Percentiles rank a stretch among this genome's conserved stretches.
Conservation (phyloP, 2,329 filamentous ascomycete genomes). For the Penicillium sp. region DNA sequence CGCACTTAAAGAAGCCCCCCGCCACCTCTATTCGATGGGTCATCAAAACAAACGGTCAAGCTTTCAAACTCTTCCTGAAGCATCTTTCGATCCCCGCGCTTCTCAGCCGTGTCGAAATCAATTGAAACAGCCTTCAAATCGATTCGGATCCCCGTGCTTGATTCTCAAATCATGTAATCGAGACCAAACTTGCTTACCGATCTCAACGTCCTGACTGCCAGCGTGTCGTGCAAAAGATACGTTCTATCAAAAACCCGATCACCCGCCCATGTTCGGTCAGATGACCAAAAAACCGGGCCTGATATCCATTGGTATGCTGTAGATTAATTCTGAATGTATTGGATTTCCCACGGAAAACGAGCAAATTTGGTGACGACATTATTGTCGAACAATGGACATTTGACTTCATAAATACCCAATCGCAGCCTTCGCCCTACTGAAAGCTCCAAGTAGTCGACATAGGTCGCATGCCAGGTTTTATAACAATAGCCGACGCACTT, state of each 20-base stretch:
- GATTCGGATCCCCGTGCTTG: conserved; percentile 30
- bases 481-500: not conserved
- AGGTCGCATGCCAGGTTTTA: conserved; percentile 26
- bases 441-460: conserved; percentile 22
- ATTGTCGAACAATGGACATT: conserved; percentile 11
- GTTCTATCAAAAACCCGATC: conserved; percentile 43
- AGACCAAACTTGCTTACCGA: conserved; percentile 20
- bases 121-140: conserved; percentile 24
- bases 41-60: no score
- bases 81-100: conserved; percentile 20
- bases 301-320: conserved; percentile 40
- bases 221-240: conserved; percentile 24
- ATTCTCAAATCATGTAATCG: conserved; percentile 28
- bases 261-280: conserved; percentile 40
- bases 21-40: no score
- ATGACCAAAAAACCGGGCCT: conserved; percentile 39
- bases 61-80: conserved; percentile 19
- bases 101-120: conserved; percentile 30
- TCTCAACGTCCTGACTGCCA: conserved; percentile 18
- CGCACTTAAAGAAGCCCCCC: no score
- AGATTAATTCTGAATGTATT: conserved; percentile 38
- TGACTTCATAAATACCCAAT: conserved; percentile 27
- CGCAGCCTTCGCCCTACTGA: conserved; percentile 19
- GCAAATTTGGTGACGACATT: conserved; percentile 40
- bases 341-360: conserved; percentile 41